phyloP scores from a whole-genome alignment of 306 rosid species.

The Cucurbita ficifolia region DNA sequence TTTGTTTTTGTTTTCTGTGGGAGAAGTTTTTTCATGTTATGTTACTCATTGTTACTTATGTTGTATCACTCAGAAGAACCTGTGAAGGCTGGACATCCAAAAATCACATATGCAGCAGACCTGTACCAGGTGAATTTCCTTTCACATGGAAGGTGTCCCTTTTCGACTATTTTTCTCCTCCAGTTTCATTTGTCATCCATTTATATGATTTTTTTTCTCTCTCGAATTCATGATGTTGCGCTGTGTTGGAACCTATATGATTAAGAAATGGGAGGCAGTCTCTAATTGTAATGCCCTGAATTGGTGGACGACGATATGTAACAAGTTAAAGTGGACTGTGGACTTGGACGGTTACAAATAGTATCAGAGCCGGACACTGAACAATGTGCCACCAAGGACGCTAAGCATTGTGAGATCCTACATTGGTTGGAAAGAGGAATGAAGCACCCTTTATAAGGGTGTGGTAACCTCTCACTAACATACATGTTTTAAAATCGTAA shows the following conservation, averaged over 20 bases:
- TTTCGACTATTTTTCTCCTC: neutral
- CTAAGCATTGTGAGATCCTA: too few species aligned
- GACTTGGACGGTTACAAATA: too few species aligned
- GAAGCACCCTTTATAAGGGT: too few species aligned
- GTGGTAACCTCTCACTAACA: too few species aligned
- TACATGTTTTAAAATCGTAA: too few species aligned
- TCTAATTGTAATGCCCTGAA: neutral
- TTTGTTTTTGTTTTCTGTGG: neutral
- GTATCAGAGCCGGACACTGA: too few species aligned
- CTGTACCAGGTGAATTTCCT: constrained; percentile 48
- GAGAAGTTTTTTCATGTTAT: neutral
- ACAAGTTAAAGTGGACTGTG: too few species aligned
- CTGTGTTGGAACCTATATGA: neutral
- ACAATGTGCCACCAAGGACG: too few species aligned
- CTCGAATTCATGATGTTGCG: neutral
- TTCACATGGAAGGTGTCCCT: neutral
- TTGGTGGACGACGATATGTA: too few species aligned
- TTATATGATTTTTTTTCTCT: neutral
- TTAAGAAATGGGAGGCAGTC: neutral
- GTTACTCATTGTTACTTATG: constrained; percentile 1
- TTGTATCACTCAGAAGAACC: constrained; percentile 26
- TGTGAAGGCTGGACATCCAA: constrained; percentile 61
- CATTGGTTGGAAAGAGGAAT: too few species aligned
- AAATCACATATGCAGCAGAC: constrained; percentile 64
- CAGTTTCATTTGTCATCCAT: neutral